Evolutionary conservation across 495 filamentous ascomycete species (phyloP), one percentile per base, ranked within the genome.

Genomic region (Daldinia caldariorum): DNA sequence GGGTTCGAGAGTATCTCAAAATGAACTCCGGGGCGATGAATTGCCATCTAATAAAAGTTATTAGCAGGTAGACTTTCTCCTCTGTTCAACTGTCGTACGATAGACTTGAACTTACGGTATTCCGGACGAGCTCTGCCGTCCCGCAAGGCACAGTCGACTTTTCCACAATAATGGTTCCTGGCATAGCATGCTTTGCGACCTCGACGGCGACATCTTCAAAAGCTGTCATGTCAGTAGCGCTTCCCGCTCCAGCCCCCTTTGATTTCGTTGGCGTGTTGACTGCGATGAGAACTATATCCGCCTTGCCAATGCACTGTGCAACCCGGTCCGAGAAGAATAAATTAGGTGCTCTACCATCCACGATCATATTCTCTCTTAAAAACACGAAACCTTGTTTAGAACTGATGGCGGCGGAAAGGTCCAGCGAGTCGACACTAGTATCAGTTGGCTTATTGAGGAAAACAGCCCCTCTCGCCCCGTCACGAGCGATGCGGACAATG

Each of bases 1-100:
- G 92, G 92, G 74, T 94, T 96, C 10, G 91, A 93, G 4, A 96
- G 84, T 29, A 96, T 85, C 66, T 94, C 90, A 66, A 94, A 93
- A 4, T 77, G 80, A 14, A 88, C 80, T 3, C 84, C 85, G 0
- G 90, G 90, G 3, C 85, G 85, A 61, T 85, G 69, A 45, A 79
- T 72, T 16, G 76, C 75, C 39, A 85, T 68, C 83, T 84, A 14
- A 12, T 18, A 51, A 31, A 49, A 26, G 26, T 9, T 34, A n/a
- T 69, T 32, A 72, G 70, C 51, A 2, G 14, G 29, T 29, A 35
- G 20, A 22, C 18, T 20, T 18, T 37, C 29, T 7, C 31, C 7
- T 56, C 3, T n/a, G 31, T 34, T 18, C 31, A 14, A 38, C 20
- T n/a, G 0, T 20, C 37, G 29, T 4, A 43, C 45, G 10, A 26